phyloP scores from a whole-genome alignment of 176 grass and related monocot genomes.

The Zizania latifolia region DNA sequence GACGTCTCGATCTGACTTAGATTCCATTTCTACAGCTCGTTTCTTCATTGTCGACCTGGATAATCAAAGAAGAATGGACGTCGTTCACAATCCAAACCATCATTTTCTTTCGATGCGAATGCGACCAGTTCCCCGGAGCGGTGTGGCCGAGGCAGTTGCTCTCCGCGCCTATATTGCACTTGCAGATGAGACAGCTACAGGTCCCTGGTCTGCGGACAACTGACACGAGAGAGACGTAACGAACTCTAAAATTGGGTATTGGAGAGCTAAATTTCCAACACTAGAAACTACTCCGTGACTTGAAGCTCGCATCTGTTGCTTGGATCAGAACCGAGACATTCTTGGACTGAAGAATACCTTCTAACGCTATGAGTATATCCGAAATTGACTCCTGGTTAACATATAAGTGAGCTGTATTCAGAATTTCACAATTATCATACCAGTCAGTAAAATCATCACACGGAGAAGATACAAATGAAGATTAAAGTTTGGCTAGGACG shows the following conservation, averaged over 20 bases:
- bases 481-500: no score
- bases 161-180: no score
- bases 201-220: slow-evolving; percentile 32
- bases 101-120: no score
- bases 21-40: no score
- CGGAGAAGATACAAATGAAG: no score
- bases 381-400: slow-evolving; percentile 47
- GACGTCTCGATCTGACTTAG: no score
- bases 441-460: no score
- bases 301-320: slow-evolving; percentile 44
- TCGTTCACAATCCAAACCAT: no score
- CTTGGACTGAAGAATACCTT: slow-evolving; percentile 47
- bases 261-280: slow-evolving; percentile 39
- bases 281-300: slow-evolving; percentile 38
- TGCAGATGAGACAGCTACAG: slow-evolving; percentile 37
- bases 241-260: slow-evolving; percentile 52
- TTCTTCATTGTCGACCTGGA: no score
- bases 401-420: not conserved
- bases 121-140: no score
- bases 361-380: slow-evolving; percentile 36
- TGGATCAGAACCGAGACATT: slow-evolving; percentile 34
- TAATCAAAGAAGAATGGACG: no score
- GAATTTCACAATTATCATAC: not conserved
- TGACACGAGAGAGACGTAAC: slow-evolving; percentile 48
- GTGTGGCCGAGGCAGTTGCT: no score